Evolutionary conservation across 2,329 filamentous ascomycete species (phyloP).

Genomic region (Xylaria sp.): DNA sequence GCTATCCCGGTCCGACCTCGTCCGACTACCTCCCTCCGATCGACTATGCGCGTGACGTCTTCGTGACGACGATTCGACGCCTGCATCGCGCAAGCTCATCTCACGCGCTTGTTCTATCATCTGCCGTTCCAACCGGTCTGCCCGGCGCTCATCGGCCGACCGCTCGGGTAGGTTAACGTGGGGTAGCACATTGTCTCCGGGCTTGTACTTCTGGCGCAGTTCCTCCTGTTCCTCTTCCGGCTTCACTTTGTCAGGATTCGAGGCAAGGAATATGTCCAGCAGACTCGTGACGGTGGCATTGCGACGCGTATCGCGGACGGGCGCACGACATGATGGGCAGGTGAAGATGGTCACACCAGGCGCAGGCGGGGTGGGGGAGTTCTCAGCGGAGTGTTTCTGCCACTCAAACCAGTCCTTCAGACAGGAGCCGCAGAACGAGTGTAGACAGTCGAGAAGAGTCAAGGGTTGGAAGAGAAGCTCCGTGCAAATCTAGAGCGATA

Average conservation of each 20-base stretch:
- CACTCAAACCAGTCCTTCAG: slow-evolving; percentile 93
- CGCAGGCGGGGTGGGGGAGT: slow-evolving; percentile 44
- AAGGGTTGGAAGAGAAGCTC: slow-evolving; percentile 88
- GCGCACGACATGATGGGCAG: slow-evolving; percentile 85
- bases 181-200: slow-evolving; percentile 75
- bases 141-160: slow-evolving; percentile 47
- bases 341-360: slow-evolving; percentile 59
- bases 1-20: slow-evolving; percentile 32
- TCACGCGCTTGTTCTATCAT: slow-evolving; percentile 67
- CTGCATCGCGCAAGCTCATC: slow-evolving; percentile 65
- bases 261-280: slow-evolving; percentile 78
- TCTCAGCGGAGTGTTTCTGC: slow-evolving; percentile 59
- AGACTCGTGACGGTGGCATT: slow-evolving; percentile 88
- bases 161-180: slow-evolving; percentile 47
- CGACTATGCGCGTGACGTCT: slow-evolving; percentile 29
- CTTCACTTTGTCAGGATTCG: slow-evolving; percentile 71
- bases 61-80: slow-evolving; percentile 39
- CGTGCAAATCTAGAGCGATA: slow-evolving; percentile 73
- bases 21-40: slow-evolving; percentile 27
- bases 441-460: slow-evolving; percentile 85
- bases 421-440: slow-evolving; percentile 94
- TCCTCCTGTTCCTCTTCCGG: slow-evolving; percentile 68
- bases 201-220: slow-evolving; percentile 69
- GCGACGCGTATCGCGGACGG: slow-evolving; percentile 78
- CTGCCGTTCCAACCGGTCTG: slow-evolving; percentile 62